Base-by-base conservation (phyloP, 805 yeast species). In the Kuraishia molischiana region DNA sequence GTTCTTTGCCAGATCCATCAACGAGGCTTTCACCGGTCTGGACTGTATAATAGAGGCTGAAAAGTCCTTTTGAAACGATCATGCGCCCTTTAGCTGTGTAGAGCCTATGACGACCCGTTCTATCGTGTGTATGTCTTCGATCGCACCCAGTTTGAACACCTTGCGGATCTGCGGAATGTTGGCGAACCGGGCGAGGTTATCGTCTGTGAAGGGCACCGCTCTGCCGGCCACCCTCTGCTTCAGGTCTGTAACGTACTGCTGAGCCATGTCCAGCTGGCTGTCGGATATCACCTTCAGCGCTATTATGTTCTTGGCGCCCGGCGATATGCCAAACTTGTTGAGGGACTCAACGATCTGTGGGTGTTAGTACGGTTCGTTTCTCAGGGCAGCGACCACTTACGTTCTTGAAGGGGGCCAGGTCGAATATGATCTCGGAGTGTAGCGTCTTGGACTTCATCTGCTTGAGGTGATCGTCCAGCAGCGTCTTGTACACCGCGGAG, bases 1-100 rank as follows among this genome's bases (percentile, higher is more conserved):
- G 24, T 87, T 83, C 15, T 85, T 80, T 52, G 76, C 77, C 46
- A 73, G 90, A 46, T 79, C 90, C 4, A 62, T 92, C 37, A 82
- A 83, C 41, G 92, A 84, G 46, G 97, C 97, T 4, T 90, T 89
- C 49, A 74, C 79, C 62, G 97, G 97, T 0, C 63, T 92, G 42
- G 89, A 85, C 13, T 87, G 96, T 55, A 70, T 80, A 41, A 72
- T 92, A 20, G 80, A 76, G 29, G 67, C 62, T 31, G 89, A 82
- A 24, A 35, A 29, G 33, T 8, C 17, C 14, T 28, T 11, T 28
- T 28, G 13, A 28, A 28, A 8, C 11, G 11, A 9, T 34, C 24
- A 34, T 18, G 19, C 10, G 18, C 56, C 51, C 35, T 56, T 59
- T 20, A 58, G 39, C 34, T 58, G 64, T 2, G 55, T 56, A 8